These are phyloP conservation scores for Kwoniella dejecticola DNA, from an alignment of 768 basidiomycete genomes.

Conservation along the genomic window DNA sequence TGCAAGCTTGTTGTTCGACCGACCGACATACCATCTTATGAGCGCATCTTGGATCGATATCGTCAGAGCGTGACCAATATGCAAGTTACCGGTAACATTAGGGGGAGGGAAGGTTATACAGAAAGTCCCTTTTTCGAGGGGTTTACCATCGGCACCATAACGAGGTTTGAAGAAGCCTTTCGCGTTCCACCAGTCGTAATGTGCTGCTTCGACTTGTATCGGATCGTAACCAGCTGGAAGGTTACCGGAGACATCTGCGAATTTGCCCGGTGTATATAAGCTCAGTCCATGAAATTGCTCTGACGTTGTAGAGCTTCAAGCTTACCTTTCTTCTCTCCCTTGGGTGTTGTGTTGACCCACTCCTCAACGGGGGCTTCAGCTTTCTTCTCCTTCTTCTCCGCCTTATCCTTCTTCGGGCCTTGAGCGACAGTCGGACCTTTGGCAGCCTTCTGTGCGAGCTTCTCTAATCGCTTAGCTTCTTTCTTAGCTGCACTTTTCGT, in stretches of 20 bases:
- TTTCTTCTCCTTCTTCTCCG: constrained; percentile 72
- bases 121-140: constrained; percentile 70
- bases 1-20: not conserved
- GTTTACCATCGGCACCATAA: constrained; percentile 60
- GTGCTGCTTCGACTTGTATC: constrained; percentile 86
- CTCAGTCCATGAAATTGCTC: not conserved
- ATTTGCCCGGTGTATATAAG: too few relatives aligned
- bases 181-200: constrained; percentile 97
- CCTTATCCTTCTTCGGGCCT: constrained; percentile 66
- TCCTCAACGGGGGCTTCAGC: constrained; percentile 62
- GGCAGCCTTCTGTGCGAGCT: constrained; percentile 60
- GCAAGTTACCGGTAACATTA: constrained; percentile 92
- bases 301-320: not conserved
- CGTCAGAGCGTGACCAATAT: constrained; percentile 93
- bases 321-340: constrained; percentile 91
- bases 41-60: constrained; percentile 86
- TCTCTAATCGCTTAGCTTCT: constrained; percentile 68
- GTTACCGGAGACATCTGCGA: constrained; percentile 74
- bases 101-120: constrained; percentile 90
- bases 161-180: constrained; percentile 85
- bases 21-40: constrained; percentile 72
- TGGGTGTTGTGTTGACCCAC: constrained; percentile 85
- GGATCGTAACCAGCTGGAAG: constrained; percentile 96
- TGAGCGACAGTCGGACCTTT: constrained; percentile 58
- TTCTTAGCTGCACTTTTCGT: constrained; percentile 65